Evolutionary conservation across 805 yeast species (phyloP).

Genomic region (Candida fluviatilis): DNA sequence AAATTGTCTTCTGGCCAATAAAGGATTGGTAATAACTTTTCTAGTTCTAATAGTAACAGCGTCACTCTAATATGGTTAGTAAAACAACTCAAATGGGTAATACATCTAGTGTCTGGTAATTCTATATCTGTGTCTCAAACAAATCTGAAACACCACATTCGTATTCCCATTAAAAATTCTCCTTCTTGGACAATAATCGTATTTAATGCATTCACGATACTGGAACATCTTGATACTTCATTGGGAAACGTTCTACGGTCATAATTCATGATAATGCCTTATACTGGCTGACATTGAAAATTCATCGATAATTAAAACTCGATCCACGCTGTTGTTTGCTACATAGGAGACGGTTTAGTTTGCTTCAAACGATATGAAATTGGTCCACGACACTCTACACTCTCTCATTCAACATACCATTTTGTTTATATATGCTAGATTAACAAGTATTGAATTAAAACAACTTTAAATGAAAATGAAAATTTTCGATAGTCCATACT

Average conservation of each 20-base stretch:
- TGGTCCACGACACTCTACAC: neutral
- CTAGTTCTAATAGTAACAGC: conserved; percentile 99
- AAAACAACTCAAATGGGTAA: neutral
- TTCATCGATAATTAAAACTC: neutral
- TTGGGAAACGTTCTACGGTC: too few species aligned
- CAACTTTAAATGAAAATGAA: conserved; percentile 1
- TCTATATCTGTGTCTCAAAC: too few species aligned
- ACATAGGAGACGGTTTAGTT: neutral
- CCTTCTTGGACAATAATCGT: too few species aligned
- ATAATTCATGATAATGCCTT: neutral
- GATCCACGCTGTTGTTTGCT: neutral
- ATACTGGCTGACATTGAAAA: too few species aligned
- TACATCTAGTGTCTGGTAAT: neutral
- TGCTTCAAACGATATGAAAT: neutral
- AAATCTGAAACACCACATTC: neutral
- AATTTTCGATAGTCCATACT: neutral
- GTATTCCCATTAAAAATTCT: too few species aligned
- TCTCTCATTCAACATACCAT: neutral
- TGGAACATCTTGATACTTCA: too few species aligned
- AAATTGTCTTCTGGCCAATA: conserved; percentile 98
- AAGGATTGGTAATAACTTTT: conserved; percentile 98
- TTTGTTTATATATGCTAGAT: conserved; percentile 1
- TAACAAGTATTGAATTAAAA: neutral
- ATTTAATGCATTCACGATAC: too few species aligned
- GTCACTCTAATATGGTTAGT: conserved; percentile 70